A percentile compares a stretch with the other conserved stretches of the same genome.
Evolutionary conservation across 139 green algal genomes (phyloP).

Genomic region (Chlorella ohadii): DNA sequence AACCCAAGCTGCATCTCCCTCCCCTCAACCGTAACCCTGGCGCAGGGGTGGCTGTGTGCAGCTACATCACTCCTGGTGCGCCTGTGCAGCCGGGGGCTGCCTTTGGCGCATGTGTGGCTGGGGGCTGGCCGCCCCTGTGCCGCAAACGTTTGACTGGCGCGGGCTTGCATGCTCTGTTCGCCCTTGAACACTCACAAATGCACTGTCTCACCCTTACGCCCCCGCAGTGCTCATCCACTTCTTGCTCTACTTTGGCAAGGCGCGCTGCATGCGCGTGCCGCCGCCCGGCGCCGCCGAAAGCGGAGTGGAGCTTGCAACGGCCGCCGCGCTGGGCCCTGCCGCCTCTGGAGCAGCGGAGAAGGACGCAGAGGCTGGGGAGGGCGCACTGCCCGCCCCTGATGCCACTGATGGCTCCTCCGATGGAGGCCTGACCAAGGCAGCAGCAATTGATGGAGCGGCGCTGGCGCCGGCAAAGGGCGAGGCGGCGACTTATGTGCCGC

Average conservation of each 20-base stretch:
- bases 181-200: no score
- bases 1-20: no score
- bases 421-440: background rate
- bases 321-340: background rate
- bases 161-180: no score
- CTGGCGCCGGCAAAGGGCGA: background rate
- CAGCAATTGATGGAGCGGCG: background rate
- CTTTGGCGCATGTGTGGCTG: no score
- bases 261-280: background rate
- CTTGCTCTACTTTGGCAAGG: conserved; percentile 7
- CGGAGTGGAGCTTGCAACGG: background rate
- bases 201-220: no score
- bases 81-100: no score
- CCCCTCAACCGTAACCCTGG: no score
- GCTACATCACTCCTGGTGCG: conserved; percentile 9
- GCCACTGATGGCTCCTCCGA: background rate
- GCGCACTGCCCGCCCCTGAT: no score
- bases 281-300: background rate
- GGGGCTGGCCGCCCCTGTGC: no score
- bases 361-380: background rate
- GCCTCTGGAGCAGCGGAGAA: background rate
- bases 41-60: conserved; percentile 17
- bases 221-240: conserved; percentile 2
- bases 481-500: background rate
- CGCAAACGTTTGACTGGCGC: no score